Base-by-base conservation (phyloP, 2,329 filamentous ascomycete species). In the Aspergillus oerlinghausenensis region DNA sequence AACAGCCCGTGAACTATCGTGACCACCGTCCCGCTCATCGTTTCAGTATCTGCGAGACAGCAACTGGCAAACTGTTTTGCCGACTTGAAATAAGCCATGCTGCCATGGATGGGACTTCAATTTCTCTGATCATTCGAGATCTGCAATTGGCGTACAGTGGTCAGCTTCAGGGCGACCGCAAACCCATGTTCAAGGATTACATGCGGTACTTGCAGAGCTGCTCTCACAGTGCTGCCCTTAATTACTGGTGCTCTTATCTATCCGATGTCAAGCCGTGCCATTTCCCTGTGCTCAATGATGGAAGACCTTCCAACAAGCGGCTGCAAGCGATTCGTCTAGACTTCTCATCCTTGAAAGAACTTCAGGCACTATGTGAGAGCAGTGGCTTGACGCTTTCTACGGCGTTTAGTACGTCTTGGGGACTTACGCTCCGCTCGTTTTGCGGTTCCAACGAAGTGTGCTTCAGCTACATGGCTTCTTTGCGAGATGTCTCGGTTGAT, bases 321-420 rank as follows among this genome's bases (percentile, higher is more conserved):
- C 65, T 75, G 1, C 67, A 60, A 5, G 71, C 70, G 1, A 62
- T 71, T 21, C 63, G 66, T 1, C 60, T 75, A 21, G 65, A 68
- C 5, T 70, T 71, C 29, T 61, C 53, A 6, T 62, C 63, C 3
- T 58, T 76, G 19, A 26, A 51, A 0, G 65, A 65, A 4, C 65
- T 79, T 1, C 74, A 75, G 47, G 54, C 23, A 0, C 66, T 72
- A 9, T 82, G 79, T 58, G 75, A 77, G 42, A 62, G 67, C 6
- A 67, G 74, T 50, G 75, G 75, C 3, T 68, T 82, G 19, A 83
- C 80, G 0, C 55, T 82, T 1, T 75, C 80, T 2, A 82, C 80
- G 56, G 73, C 75, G 0, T 77, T 92, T 2, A 88, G 96, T 70
- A 86, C 88, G 3, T 79, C 86, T 2, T 96, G 92, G 88, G 75